Conservation (phyloP, 208 protist species). For the Sergeia podlipaevii region DNA sequence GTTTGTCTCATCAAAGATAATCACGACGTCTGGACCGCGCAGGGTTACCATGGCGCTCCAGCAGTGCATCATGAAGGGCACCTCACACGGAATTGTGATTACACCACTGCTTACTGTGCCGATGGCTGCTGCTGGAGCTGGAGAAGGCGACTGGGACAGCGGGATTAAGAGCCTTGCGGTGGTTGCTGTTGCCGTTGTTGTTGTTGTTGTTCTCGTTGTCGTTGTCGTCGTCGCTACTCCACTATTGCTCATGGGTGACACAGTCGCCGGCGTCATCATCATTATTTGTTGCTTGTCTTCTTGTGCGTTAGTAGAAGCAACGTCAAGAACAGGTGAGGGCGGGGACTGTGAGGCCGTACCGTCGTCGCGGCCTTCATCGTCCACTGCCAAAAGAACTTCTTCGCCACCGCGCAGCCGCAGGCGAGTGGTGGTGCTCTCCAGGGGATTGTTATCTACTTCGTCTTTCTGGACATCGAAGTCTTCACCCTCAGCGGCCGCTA, state of each 20-base stretch:
- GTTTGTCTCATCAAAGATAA: slow-evolving; percentile 77
- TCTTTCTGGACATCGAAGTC: too few relatives aligned
- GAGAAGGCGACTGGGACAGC: not conserved
- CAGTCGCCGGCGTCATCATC: slow-evolving; percentile 36
- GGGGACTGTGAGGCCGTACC: too few relatives aligned
- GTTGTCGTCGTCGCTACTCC: not conserved
- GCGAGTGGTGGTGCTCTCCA: not conserved
- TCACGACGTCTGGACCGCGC: slow-evolving; percentile 39
- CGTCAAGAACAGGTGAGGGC: too few relatives aligned
- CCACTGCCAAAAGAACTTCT: slow-evolving; percentile 36
- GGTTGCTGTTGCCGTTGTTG: not conserved
- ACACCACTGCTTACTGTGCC: not conserved
- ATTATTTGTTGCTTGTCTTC: too few relatives aligned
- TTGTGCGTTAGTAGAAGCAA: not conserved
- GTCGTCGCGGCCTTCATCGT: slow-evolving; percentile 27
- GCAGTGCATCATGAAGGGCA: slow-evolving; percentile 88
- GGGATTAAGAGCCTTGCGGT: not conserved
- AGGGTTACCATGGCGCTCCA: slow-evolving; percentile 85
- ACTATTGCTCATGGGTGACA: too few relatives aligned
- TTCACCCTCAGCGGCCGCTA: too few relatives aligned
- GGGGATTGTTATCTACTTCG: slow-evolving; percentile 1
- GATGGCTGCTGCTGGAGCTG: not conserved
- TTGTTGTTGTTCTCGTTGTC: too few relatives aligned
- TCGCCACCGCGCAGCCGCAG: slow-evolving; percentile 57
- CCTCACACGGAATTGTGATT: slow-evolving; percentile 59